These are phyloP conservation scores for Neofusicoccum cordaticola DNA, from an alignment of 2,329 filamentous ascomycete genomes.

Conservation along the genomic window DNA sequence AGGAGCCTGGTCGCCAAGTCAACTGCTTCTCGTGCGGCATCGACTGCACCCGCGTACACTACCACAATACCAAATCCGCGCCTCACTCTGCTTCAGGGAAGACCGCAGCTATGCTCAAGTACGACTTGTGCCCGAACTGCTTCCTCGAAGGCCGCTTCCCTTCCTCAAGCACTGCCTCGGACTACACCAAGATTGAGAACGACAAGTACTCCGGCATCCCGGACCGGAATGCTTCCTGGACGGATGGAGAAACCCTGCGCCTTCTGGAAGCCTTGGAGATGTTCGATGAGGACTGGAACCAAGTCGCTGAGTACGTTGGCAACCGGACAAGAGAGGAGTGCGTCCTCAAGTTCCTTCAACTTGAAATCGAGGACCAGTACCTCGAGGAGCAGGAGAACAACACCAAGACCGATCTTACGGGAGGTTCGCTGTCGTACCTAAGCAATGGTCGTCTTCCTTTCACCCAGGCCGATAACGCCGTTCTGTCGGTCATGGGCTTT, in stretches of 20 bases:
- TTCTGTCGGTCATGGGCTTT: slow-evolving; percentile 94
- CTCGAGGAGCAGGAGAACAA: slow-evolving; percentile 67
- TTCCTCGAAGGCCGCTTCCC: slow-evolving; percentile 83
- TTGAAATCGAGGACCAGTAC: slow-evolving; percentile 98
- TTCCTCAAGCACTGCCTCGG: slow-evolving; percentile 69
- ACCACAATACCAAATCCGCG: slow-evolving; percentile 65
- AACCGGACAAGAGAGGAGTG: slow-evolving; percentile 93
- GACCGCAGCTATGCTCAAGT: slow-evolving; percentile 61
- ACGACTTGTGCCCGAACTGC: slow-evolving; percentile 89
- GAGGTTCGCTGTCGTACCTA: slow-evolving; percentile 58
- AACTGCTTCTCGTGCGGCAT: slow-evolving; percentile 90
- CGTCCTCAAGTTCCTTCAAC: slow-evolving; percentile 90
- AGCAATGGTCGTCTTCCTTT: slow-evolving; percentile 78
- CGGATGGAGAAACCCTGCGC: slow-evolving; percentile 82
- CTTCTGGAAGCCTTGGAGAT: slow-evolving; percentile 87
- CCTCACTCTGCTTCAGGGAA: slow-evolving; percentile 50
- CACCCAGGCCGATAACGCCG: slow-evolving; percentile 89
- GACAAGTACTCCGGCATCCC: slow-evolving; percentile 73
- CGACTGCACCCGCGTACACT: slow-evolving; percentile 74
- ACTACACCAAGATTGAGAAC: slow-evolving; percentile 89
- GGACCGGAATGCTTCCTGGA: slow-evolving; percentile 86
- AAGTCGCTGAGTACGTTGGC: slow-evolving; percentile 87
- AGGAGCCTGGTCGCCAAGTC: slow-evolving; percentile 62
- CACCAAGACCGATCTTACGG: slow-evolving; percentile 9
- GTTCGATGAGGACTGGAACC: slow-evolving; percentile 94